These are phyloP conservation scores for Nicotiana attenuata DNA, from an alignment of 257 asterid species.

Conservation along the genomic window DNA sequence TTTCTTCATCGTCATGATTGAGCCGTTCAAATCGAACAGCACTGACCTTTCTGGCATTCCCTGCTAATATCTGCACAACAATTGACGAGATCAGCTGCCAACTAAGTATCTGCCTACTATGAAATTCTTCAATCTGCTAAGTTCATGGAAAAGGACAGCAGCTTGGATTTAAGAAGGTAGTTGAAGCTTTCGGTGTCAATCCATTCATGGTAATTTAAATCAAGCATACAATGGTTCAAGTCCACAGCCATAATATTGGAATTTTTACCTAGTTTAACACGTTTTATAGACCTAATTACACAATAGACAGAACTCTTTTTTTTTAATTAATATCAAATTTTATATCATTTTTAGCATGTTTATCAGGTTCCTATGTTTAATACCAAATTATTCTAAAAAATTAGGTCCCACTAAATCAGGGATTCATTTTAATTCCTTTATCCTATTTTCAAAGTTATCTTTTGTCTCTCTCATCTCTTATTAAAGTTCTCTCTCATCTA, in stretches of 20 bases:
- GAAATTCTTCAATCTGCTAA: not conserved
- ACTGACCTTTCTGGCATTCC: constrained; percentile 92
- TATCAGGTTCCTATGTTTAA: too few species aligned
- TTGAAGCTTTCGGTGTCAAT: not conserved
- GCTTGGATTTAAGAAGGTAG: not conserved
- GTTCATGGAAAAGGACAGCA: not conserved
- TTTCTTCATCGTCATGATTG: constrained; percentile 40
- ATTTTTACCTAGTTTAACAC: too few species aligned
- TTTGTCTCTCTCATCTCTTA: too few species aligned
- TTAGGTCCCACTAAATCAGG: too few species aligned
- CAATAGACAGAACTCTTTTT: too few species aligned
- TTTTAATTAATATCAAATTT: too few species aligned
- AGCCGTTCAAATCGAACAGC: constrained; percentile 84
- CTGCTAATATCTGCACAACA: constrained; percentile 80
- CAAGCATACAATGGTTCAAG: not conserved
- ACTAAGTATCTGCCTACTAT: not conserved
- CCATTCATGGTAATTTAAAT: not conserved
- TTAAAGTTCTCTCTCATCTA: too few species aligned
- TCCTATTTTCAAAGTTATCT: too few species aligned
- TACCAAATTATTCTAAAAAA: too few species aligned
- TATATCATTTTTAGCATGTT: too few species aligned
- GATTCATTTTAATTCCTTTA: too few species aligned
- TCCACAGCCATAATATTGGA: not conserved
- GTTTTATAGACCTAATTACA: too few species aligned
- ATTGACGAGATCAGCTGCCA: not conserved